phyloP scores from a whole-genome alignment of 1,139 yeast species.

The Hansenula anomala region DNA sequence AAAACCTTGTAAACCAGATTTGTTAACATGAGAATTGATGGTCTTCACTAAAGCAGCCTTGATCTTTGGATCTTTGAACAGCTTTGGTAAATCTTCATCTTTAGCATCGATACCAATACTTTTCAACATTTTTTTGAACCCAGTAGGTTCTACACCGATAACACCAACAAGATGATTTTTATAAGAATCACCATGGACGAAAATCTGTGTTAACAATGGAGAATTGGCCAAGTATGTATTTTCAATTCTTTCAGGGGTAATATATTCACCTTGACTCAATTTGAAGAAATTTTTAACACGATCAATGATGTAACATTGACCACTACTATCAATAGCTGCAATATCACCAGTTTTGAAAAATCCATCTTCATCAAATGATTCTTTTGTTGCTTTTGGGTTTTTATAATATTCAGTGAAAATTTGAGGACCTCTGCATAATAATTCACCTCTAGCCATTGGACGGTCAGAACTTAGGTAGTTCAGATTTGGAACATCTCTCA shows the following conservation, averaged over 20 bases:
- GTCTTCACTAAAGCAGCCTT: constrained; percentile 26
- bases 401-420: constrained; percentile 51
- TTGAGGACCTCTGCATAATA: constrained; percentile 54
- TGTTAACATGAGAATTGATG: constrained; percentile 26
- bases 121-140: background rate
- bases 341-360: constrained; percentile 57
- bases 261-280: constrained; percentile 62
- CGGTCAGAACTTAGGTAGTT: constrained; percentile 44
- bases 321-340: constrained; percentile 41
- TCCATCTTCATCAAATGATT: constrained; percentile 43
- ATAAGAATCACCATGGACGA: constrained; percentile 49
- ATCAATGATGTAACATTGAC: constrained; percentile 50
- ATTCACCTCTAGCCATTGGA: constrained; percentile 44
- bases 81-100: background rate
- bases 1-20: constrained; percentile 26
- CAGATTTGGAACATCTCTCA: constrained; percentile 52
- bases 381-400: constrained; percentile 40
- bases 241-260: constrained; percentile 60
- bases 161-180: constrained; percentile 47
- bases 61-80: constrained; percentile 22
- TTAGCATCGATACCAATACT: background rate
- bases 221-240: constrained; percentile 42
- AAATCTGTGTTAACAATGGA: constrained; percentile 40
- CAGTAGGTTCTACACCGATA: constrained; percentile 39
- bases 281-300: constrained; percentile 63